phyloP scores from a whole-genome alignment of 2,329 filamentous ascomycete species.

The Xylariales sp. region DNA sequence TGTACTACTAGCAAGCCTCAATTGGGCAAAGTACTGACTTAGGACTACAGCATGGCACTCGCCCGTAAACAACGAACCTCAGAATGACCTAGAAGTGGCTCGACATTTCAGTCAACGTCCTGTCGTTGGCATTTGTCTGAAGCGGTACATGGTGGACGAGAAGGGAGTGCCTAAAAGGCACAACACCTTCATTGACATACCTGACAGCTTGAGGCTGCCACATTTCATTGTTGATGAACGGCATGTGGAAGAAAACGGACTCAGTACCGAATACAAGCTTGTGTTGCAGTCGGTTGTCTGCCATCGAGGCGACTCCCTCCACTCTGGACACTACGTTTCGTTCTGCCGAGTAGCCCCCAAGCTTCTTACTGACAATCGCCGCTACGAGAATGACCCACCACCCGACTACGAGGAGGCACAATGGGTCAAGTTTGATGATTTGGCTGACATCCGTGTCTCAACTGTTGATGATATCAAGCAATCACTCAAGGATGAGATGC shows the following conservation, averaged over 20 bases:
- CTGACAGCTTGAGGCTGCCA: constrained; percentile 72
- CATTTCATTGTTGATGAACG: constrained; percentile 84
- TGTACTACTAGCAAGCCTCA: constrained; percentile 28
- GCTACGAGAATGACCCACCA: constrained; percentile 51
- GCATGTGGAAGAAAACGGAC: constrained; percentile 56
- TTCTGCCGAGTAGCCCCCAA: constrained; percentile 72
- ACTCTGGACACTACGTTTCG: constrained; percentile 88
- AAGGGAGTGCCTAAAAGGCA: constrained; percentile 66
- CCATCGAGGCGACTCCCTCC: constrained; percentile 78
- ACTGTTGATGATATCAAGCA: constrained; percentile 73
- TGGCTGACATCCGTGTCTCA: constrained; percentile 66
- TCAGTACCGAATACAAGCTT: constrained; percentile 89
- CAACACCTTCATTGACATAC: constrained; percentile 86
- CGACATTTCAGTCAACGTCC: constrained; percentile 81
- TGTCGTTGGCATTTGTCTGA: constrained; percentile 87
- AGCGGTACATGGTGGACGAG: constrained; percentile 75
- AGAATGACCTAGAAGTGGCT: constrained; percentile 75
- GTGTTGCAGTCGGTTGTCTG: constrained; percentile 89
- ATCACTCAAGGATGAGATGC: constrained; percentile 79
- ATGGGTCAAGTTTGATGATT: constrained; percentile 92
- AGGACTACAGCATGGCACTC: constrained; percentile 73
- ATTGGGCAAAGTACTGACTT: constrained; percentile 26
- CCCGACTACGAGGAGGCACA: constrained; percentile 66
- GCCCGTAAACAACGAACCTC: constrained; percentile 44
- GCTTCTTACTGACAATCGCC: constrained; percentile 55